Evolutionary conservation across 1,284 basidiomycete genomes (phyloP).

Genomic region (Apiotrichum sp.): DNA sequence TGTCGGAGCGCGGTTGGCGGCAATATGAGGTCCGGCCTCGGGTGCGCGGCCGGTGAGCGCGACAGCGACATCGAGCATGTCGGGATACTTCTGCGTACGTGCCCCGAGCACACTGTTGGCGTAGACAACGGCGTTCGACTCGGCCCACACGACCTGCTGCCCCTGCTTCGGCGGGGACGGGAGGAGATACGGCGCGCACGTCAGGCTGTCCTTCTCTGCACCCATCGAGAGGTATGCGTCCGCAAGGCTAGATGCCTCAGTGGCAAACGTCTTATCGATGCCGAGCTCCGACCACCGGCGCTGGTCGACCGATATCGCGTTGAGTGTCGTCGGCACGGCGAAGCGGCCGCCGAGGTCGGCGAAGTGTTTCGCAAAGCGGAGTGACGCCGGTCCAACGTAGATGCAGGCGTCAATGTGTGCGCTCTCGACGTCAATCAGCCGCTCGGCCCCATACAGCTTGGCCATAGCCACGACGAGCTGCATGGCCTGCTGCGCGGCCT

Average conservation of each 20-base stretch:
- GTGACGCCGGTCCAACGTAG: slow-evolving; percentile 12
- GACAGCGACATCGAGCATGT: slow-evolving; percentile 13
- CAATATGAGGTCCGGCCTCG: slow-evolving; percentile 1
- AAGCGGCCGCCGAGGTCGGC: slow-evolving; percentile 1
- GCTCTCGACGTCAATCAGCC: background rate
- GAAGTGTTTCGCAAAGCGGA: slow-evolving; percentile 8
- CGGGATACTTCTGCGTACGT: slow-evolving; percentile 13
- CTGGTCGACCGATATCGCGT: slow-evolving; percentile 6
- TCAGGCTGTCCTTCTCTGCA: background rate
- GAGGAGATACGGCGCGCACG: slow-evolving; percentile 15
- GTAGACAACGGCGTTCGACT: slow-evolving; percentile 12
- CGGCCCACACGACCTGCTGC: slow-evolving; percentile 7
- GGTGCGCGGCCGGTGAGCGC: slow-evolving; percentile 13
- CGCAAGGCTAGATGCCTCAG: background rate
- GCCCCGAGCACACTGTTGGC: slow-evolving; percentile 12
- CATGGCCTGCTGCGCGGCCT: slow-evolving; percentile 1
- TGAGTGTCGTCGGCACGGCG: slow-evolving; percentile 12
- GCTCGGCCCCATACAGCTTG: slow-evolving; percentile 8
- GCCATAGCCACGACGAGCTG: slow-evolving; percentile 7
- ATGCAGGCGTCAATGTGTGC: slow-evolving; percentile 13
- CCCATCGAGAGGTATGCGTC: slow-evolving; percentile 7
- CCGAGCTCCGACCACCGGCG: slow-evolving; percentile 1
- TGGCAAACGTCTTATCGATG: background rate
- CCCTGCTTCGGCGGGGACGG: background rate
- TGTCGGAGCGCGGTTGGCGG: background rate